These are phyloP conservation scores for Neopestalotiopsis clavispora DNA, from an alignment of 2,329 filamentous ascomycete species.

Conservation along the genomic window DNA sequence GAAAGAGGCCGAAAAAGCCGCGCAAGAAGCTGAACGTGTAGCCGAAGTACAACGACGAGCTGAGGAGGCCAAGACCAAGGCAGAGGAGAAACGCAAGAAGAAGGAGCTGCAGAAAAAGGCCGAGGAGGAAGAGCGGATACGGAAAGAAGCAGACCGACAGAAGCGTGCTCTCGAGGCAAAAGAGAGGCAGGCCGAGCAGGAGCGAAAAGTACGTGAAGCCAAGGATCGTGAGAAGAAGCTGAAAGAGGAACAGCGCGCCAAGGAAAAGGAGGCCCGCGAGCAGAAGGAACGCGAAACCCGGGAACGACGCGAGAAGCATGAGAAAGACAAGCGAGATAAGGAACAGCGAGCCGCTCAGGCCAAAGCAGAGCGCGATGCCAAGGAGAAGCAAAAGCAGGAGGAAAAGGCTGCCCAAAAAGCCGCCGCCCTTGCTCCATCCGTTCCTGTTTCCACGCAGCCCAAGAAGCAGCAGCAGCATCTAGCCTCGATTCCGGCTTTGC, in stretches of 20 bases:
- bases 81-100: constrained; percentile 90
- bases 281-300: constrained; percentile 68
- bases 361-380: constrained; percentile 52
- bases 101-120: constrained; percentile 89
- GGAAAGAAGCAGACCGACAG: constrained; percentile 85
- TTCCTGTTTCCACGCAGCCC: constrained; percentile 44
- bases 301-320: constrained; percentile 62
- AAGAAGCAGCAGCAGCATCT: constrained; percentile 49
- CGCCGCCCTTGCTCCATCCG: constrained; percentile 40
- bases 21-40: constrained; percentile 78
- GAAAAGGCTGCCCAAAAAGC: constrained; percentile 49
- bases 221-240: constrained; percentile 84
- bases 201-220: constrained; percentile 81
- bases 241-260: constrained; percentile 81
- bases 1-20: constrained; percentile 86
- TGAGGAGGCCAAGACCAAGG: constrained; percentile 80
- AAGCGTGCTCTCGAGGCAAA: constrained; percentile 82
- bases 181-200: constrained; percentile 82
- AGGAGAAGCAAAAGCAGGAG: constrained; percentile 50
- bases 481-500: constrained; percentile 54
- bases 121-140: constrained; percentile 84
- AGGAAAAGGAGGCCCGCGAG: constrained; percentile 78
- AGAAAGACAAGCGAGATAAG: constrained; percentile 63
- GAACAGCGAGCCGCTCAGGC: constrained; percentile 50
- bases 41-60: constrained; percentile 78